Evolutionary conservation across 257 asterid species (phyloP), one percentile per base, ranked within the genome.

Genomic region (Solanum piurae): DNA sequence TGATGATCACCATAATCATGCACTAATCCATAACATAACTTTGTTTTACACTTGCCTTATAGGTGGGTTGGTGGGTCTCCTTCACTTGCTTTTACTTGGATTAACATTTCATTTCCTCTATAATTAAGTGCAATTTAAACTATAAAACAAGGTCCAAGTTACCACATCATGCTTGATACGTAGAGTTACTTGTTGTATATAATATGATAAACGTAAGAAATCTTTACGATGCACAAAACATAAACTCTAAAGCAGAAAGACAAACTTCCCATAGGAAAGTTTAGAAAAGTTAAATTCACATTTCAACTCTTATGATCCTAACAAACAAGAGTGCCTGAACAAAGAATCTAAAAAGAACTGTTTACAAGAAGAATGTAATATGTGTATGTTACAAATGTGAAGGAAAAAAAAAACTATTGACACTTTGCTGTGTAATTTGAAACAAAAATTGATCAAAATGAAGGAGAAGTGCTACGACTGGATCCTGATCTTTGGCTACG

Each of bases 401-500:
- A 6, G 21, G 29, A 38, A 2, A 16, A 52, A 9, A 21, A 64
- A 18, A 80, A 31, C 36, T 85, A 71, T 86, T 85, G 82, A 89
- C 90, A 87, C 9, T 62, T 49, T 34, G 62, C 49, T 37, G 23
- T 69, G 77, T 40, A 80, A 29, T 10, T 38, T 23, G 29, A 18
- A 80, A 80, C 74, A 6, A 85, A 62, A 71, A 42, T 23, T 31
- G 8, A 72, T 86, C 88, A 86, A 49, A 73, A 90, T 60, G 84
- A 88, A 49, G 89, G 89, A 20, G 90, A 55, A 90, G 89, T 73
- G 69, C 93, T 87, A 86, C 89, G 89, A 2, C 83, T 88, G 85
- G 88, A 88, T 55, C 73, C 77, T 62, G 91, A 90, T 72, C 86
- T 84, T 64, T 79, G 87, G 85, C 89, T 92, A 86, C 92, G 92